These are phyloP conservation scores for Backusella morwellensis DNA, from an alignment of 192 early-diverging fungal genomes.

Conservation along the genomic window DNA sequence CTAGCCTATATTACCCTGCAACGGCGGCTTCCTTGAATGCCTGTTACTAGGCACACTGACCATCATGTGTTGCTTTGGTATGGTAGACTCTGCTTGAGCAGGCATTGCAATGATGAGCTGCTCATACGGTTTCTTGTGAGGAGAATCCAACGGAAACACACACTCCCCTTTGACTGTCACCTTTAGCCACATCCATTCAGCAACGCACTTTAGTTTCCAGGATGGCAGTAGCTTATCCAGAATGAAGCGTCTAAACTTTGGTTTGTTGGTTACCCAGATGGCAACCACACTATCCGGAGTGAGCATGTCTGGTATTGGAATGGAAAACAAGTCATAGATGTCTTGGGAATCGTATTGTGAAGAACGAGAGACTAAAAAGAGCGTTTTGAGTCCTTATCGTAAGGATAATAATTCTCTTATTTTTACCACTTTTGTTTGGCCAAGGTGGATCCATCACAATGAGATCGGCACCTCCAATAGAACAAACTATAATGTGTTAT, in stretches of 20 bases:
- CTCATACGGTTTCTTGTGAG: constrained; percentile 69
- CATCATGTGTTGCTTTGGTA: constrained; percentile 27
- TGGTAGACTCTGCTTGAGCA: neutral
- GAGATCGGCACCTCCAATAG: constrained; percentile 39
- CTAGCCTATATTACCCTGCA: constrained; percentile 27
- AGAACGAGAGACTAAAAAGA: constrained; percentile 43
- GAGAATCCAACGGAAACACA: constrained; percentile 38
- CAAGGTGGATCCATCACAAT: constrained; percentile 68
- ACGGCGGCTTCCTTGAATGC: constrained; percentile 67
- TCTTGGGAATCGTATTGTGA: constrained; percentile 57
- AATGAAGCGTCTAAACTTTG: constrained; percentile 57
- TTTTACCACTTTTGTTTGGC: constrained; percentile 62
- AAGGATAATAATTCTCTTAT: neutral
- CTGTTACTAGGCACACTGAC: constrained; percentile 52
- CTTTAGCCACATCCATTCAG: constrained; percentile 70
- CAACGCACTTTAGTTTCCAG: constrained; percentile 55
- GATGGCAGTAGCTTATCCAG: constrained; percentile 62
- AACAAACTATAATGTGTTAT: constrained; percentile 11
- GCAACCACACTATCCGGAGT: constrained; percentile 37
- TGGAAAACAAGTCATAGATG: constrained; percentile 61
- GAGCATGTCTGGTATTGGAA: constrained; percentile 54
- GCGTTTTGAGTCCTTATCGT: too few species aligned
- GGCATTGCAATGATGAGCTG: constrained; percentile 49
- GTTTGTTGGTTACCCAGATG: constrained; percentile 74
- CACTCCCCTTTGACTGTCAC: constrained; percentile 43